A percentile compares a stretch with the other conserved stretches of the same genome.
Evolutionary conservation across 2,329 filamentous ascomycete species (phyloP).

Genomic region (Leptographium wingfieldii): DNA sequence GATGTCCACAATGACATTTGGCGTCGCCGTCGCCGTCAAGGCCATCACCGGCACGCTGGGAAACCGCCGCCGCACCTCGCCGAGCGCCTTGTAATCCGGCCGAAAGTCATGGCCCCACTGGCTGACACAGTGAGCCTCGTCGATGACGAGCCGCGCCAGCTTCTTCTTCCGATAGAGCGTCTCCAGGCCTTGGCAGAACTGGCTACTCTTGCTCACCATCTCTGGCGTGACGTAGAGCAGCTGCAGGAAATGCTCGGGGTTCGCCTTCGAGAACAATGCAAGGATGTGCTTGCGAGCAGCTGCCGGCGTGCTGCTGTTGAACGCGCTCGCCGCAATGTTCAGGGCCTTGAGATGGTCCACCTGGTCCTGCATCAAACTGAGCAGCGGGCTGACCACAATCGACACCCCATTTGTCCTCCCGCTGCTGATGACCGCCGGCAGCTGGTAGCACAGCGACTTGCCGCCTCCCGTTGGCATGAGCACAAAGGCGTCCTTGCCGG

Average conservation of each 20-base stretch:
- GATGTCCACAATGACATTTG: slow-evolving; percentile 84
- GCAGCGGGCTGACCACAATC: slow-evolving; percentile 82
- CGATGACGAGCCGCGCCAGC: slow-evolving; percentile 85
- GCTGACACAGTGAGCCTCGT: slow-evolving; percentile 98
- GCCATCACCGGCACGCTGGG: slow-evolving; percentile 83
- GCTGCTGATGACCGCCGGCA: slow-evolving; percentile 71
- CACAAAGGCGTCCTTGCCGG: slow-evolving; percentile 82
- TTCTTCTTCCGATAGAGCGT: slow-evolving; percentile 56
- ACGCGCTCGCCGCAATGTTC: slow-evolving; percentile 64
- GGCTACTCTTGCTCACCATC: slow-evolving; percentile 76
- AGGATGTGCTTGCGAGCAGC: slow-evolving; percentile 56
- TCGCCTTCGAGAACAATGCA: slow-evolving; percentile 43
- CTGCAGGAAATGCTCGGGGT: slow-evolving; percentile 67
- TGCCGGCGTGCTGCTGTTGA: slow-evolving; percentile 63
- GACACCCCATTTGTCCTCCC: slow-evolving; percentile 80
- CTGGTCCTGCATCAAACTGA: slow-evolving; percentile 97
- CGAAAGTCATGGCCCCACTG: slow-evolving; percentile 99
- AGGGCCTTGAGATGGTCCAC: slow-evolving; percentile 67
- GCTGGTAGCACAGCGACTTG: slow-evolving; percentile 92
- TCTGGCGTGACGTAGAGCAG: slow-evolving; percentile 93
- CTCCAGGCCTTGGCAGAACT: slow-evolving; percentile 53
- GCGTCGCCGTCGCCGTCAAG: slow-evolving; percentile 86
- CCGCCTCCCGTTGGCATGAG: slow-evolving; percentile 97
- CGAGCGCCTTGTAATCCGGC: slow-evolving; percentile 84
- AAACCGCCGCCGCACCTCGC: slow-evolving; percentile 58